These are phyloP conservation scores for Sarocladium oryzae DNA, from an alignment of 2,329 filamentous ascomycete genomes.

Conservation along the genomic window DNA sequence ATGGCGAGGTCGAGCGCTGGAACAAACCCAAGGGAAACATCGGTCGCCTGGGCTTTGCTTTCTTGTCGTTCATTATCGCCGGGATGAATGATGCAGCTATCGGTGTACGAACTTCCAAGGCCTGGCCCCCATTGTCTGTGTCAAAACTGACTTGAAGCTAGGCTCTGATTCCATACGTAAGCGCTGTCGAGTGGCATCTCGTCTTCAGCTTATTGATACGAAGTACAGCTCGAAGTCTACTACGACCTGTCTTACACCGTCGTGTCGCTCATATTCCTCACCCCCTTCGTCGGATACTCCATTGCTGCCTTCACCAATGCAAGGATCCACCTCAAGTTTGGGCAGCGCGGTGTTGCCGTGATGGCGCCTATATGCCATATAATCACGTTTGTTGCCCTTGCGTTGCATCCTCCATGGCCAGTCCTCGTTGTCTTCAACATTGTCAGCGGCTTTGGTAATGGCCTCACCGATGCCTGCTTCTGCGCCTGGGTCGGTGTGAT, in stretches of 20 bases:
- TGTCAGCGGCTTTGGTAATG: slow-evolving; percentile 61
- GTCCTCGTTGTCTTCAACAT: slow-evolving; percentile 57
- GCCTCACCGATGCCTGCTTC: slow-evolving; percentile 48
- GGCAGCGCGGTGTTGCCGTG: slow-evolving; percentile 60
- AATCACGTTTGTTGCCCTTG: slow-evolving; percentile 52
- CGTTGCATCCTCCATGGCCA: slow-evolving; percentile 58
- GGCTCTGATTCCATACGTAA: slow-evolving; percentile 33
- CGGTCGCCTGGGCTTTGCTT: slow-evolving; percentile 33
- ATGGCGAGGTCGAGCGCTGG: slow-evolving; percentile 25
- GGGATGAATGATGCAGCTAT: slow-evolving; percentile 59
- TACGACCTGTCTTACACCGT: slow-evolving; percentile 53
- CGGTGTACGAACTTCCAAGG: slow-evolving; percentile 35
- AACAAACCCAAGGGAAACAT: slow-evolving; percentile 29
- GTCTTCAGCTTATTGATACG: neutral
- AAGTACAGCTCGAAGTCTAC: slow-evolving; percentile 48
- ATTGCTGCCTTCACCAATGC: slow-evolving; percentile 56
- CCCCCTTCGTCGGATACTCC: slow-evolving; percentile 57
- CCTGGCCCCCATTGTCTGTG: no score
- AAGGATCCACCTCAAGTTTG: slow-evolving; percentile 50
- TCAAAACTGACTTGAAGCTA: no score
- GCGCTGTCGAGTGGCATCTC: slow-evolving; percentile 11
- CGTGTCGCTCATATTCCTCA: slow-evolving; percentile 58
- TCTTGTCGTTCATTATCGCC: slow-evolving; percentile 53
- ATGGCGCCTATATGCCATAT: slow-evolving; percentile 56
- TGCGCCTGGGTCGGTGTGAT: slow-evolving; percentile 54